Evolutionary conservation across 345 rosid species (phyloP).

Genomic region (Eucalyptus marginata): DNA sequence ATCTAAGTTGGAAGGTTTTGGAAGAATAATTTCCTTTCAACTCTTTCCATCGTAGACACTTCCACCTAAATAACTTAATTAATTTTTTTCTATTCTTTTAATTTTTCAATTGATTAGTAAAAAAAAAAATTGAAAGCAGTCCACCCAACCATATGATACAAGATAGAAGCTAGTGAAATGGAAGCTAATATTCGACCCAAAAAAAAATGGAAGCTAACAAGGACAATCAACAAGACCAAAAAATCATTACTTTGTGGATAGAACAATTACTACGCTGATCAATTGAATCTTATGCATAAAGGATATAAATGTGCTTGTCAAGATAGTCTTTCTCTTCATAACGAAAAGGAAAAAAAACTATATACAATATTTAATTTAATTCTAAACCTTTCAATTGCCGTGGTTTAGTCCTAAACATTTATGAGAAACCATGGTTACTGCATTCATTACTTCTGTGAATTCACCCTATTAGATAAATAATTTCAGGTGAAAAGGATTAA

Average conservation of each 20-base stretch:
- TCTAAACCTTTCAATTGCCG: accelerated
- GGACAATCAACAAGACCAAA: accelerated
- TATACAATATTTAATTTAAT: too few species aligned
- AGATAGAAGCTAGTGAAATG: neutral
- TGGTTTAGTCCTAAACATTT: neutral
- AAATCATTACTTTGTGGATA: too few species aligned
- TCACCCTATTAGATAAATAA: neutral
- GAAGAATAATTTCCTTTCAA: neutral
- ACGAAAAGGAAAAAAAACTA: too few species aligned
- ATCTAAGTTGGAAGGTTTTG: neutral
- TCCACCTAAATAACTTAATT: neutral
- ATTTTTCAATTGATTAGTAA: neutral
- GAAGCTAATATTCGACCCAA: too few species aligned
- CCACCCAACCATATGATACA: neutral
- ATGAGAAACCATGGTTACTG: neutral
- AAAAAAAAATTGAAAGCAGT: too few species aligned
- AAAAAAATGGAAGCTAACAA: neutral
- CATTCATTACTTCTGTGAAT: neutral
- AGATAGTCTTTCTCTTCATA: neutral
- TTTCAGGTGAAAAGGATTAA: neutral
- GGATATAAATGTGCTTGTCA: neutral
- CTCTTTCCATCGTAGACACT: neutral
- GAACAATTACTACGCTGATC: too few species aligned
- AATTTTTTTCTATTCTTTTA: neutral
- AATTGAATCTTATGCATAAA: neutral